phyloP scores from a whole-genome alignment of 768 basidiomycete genomes.

The Amanita pseudoporphyria region DNA sequence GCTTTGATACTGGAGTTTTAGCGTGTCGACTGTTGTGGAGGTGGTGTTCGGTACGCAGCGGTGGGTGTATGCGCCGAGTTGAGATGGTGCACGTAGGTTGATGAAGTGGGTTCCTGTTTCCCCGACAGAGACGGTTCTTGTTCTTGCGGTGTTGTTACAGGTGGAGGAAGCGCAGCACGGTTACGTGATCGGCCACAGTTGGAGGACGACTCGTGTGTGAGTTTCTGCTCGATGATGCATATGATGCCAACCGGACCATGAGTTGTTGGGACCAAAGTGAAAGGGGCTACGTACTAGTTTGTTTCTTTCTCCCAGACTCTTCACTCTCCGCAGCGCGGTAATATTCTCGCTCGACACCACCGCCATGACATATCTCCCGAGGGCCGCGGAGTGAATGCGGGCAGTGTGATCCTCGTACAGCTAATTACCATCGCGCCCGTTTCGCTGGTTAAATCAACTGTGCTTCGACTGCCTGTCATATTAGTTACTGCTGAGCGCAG shows the following conservation, averaged over 20 bases:
- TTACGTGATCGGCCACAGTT: conserved; percentile 8
- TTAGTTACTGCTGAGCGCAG: conserved; percentile 49
- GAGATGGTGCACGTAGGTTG: conserved; percentile 19
- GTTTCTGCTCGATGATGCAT: conserved; percentile 17
- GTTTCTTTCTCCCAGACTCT: conserved; percentile 63
- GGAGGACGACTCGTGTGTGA: conserved; percentile 24
- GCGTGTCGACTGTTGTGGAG: not conserved
- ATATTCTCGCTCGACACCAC: conserved; percentile 40
- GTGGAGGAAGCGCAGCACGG: conserved; percentile 12
- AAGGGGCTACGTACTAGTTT: conserved; percentile 57
- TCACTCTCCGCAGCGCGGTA: conserved; percentile 56
- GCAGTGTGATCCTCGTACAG: conserved; percentile 60
- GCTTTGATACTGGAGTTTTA: not conserved
- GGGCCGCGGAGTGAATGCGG: conserved; percentile 28
- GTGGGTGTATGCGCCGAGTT: conserved; percentile 9
- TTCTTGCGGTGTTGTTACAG: conserved; percentile 19
- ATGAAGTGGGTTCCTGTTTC: conserved; percentile 80
- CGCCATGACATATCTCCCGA: conserved; percentile 18
- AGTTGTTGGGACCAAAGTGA: conserved; percentile 17
- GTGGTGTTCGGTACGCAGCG: not conserved
- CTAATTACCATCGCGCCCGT: conserved; percentile 36
- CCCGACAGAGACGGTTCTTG: conserved; percentile 51
- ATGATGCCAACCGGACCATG: conserved; percentile 41
- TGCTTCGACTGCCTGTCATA: conserved; percentile 75
- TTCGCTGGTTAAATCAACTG: conserved; percentile 49